These are phyloP conservation scores for Prunus persica DNA, from an alignment of 306 rosid species.

Conservation along the genomic window DNA sequence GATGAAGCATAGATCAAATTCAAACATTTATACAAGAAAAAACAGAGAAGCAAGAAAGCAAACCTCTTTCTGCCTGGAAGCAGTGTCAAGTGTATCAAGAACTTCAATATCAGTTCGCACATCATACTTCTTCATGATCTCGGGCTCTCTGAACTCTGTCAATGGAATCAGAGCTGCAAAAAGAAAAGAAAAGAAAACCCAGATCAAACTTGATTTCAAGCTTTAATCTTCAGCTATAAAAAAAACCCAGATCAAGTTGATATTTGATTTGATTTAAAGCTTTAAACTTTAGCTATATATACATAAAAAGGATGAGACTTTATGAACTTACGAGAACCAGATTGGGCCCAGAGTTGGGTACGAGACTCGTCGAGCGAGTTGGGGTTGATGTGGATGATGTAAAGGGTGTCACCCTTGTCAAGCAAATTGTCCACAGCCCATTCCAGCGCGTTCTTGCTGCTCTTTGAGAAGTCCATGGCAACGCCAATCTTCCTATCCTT, in stretches of 20 bases:
- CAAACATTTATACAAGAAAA: neutral
- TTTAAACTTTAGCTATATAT: too few species aligned
- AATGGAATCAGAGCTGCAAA: constrained; percentile 73
- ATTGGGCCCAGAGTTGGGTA: constrained; percentile 41
- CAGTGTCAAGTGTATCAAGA: constrained; percentile 71
- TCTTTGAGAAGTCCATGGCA: constrained; percentile 76
- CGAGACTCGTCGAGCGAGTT: constrained; percentile 44
- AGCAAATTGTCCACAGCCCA: constrained; percentile 84
- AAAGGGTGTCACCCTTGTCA: constrained; percentile 74
- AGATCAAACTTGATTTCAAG: constrained; percentile 1
- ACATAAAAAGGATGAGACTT: too few species aligned
- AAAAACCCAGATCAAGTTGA: neutral
- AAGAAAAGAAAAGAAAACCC: neutral
- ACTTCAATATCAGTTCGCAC: constrained; percentile 60
- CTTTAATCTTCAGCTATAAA: neutral
- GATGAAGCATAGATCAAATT: neutral
- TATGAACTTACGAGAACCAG: constrained; percentile 67
- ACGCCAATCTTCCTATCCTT: constrained; percentile 76
- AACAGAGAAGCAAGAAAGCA: neutral
- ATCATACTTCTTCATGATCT: constrained; percentile 46
- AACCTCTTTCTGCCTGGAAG: constrained; percentile 72
- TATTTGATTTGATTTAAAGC: neutral
- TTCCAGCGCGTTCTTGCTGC: constrained; percentile 78
- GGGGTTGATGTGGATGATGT: constrained; percentile 55
- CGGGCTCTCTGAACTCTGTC: constrained; percentile 54